A percentile compares a stretch with the other conserved stretches of the same genome.
phyloP scores from a whole-genome alignment of 495 filamentous ascomycete genomes.

The Poronia punctata region DNA sequence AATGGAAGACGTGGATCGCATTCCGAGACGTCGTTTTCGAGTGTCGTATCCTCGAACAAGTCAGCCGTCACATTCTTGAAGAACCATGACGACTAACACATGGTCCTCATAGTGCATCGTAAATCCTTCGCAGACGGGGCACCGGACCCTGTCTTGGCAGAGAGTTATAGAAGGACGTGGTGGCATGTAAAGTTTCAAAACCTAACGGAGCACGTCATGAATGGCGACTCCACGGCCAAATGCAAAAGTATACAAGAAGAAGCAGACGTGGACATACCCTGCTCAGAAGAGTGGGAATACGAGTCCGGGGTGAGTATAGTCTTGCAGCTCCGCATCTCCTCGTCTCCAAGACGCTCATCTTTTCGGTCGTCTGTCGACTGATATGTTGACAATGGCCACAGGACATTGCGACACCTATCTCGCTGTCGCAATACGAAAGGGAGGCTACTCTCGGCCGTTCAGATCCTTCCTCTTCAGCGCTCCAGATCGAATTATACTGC shows the following conservation, averaged over 20 bases:
- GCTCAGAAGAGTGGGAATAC: constrained; percentile 53
- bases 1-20: too few species aligned
- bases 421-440: constrained; percentile 51
- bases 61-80: too few species aligned
- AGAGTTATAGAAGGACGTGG: constrained; percentile 66
- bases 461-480: constrained; percentile 56
- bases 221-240: not conserved
- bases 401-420: constrained; percentile 47
- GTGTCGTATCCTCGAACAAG: too few species aligned
- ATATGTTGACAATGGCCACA: constrained; percentile 21
- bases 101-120: too few species aligned
- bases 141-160: constrained; percentile 51
- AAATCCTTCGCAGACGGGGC: constrained; percentile 41
- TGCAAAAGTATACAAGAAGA: constrained; percentile 29
- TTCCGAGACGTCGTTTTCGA: too few species aligned
- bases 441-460: constrained; percentile 43
- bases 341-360: not conserved
- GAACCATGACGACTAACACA: too few species aligned
- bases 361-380: too few species aligned
- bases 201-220: constrained; percentile 5
- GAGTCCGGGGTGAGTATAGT: constrained; percentile 40
- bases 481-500: constrained; percentile 46
- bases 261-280: constrained; percentile 52
- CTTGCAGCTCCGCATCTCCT: constrained; percentile 1
- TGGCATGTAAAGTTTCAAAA: constrained; percentile 72